Conservation (phyloP, 345 rosid species). For the Corchorus olitorius region DNA sequence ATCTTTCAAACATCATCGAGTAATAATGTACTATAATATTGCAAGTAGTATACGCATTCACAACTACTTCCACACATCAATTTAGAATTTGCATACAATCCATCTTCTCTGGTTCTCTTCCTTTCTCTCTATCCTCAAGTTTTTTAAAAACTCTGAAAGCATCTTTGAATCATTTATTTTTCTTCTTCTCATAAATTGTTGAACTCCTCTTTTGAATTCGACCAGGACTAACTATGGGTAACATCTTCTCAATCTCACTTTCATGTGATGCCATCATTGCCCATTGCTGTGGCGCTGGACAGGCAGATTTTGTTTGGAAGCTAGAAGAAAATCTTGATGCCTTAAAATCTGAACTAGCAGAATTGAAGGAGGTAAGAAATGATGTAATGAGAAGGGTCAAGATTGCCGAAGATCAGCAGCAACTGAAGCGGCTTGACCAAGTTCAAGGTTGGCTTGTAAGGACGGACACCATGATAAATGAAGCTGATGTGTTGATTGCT, state of each 20-base stretch:
- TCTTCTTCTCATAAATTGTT: too few species aligned
- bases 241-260: background rate
- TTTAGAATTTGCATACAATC: too few species aligned
- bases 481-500: background rate
- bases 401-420: background rate
- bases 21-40: too few species aligned
- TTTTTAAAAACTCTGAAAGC: too few species aligned
- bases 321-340: background rate
- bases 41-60: too few species aligned
- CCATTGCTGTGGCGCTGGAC: background rate
- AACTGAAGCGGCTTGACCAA: background rate
- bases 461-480: background rate
- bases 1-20: too few species aligned
- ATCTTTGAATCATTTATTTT: too few species aligned
- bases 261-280: background rate
- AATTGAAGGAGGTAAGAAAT: background rate
- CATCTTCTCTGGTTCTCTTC: too few species aligned
- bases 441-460: slow-evolving; percentile 19
- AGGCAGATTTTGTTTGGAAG: background rate
- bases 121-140: too few species aligned
- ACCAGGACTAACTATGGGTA: background rate
- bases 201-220: too few species aligned
- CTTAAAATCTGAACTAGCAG: background rate
- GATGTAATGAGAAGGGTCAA: background rate
- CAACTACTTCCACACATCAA: too few species aligned